A percentile compares a stretch with the other conserved stretches of the same genome.
Conservation (phyloP, 1,139 yeast genomes). For the Debaryomyces fabryi region DNA sequence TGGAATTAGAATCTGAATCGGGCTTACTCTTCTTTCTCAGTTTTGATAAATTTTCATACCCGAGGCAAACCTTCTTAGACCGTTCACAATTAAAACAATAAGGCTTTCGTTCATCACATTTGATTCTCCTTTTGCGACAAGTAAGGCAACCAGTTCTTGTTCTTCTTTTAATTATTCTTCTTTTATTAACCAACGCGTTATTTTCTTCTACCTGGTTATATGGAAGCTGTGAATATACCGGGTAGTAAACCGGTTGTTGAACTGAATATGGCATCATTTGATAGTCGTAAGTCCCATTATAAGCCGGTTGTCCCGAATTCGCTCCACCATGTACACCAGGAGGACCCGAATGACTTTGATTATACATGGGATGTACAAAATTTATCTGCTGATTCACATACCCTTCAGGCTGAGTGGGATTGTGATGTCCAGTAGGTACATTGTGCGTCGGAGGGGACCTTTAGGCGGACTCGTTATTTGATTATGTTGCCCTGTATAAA, state of each 20-base stretch:
- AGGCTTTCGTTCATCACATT: conserved; percentile 78
- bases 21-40: conserved; percentile 16
- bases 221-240: conserved; percentile 4
- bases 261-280: conserved; percentile 5
- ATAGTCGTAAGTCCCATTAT: conserved; percentile 6
- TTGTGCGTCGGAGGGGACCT: background rate
- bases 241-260: conserved; percentile 8
- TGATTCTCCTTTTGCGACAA: conserved; percentile 69
- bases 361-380: background rate
- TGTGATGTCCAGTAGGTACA: background rate
- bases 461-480: conserved; percentile 1
- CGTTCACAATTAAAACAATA: conserved; percentile 74
- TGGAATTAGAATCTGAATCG: conserved; percentile 4
- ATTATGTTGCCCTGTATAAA: background rate
- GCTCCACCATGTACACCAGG: background rate
- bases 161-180: conserved; percentile 51
- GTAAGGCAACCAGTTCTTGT: conserved; percentile 79
- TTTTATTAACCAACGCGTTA: conserved; percentile 39
- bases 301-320: background rate
- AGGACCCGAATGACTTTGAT: background rate
- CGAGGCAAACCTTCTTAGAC: conserved; percentile 68
- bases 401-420: background rate
- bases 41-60: conserved; percentile 49
- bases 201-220: conserved; percentile 28
- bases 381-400: conserved; percentile 2